Evolutionary conservation across 768 basidiomycete species (phyloP), one percentile per base, ranked within the genome.

Genomic region (Russula sp.): DNA sequence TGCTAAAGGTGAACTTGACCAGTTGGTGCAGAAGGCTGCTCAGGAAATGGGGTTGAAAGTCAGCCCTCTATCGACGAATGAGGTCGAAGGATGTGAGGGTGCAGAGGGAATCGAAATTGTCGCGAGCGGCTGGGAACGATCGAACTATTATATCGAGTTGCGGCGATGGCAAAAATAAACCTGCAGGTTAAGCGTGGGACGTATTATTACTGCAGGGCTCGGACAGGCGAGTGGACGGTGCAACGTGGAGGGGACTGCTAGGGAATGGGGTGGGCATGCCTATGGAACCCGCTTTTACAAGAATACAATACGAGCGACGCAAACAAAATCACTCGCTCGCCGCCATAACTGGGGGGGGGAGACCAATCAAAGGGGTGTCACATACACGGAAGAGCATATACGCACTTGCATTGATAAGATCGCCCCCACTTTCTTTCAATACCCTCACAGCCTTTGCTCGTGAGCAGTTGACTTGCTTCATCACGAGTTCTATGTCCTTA

Each of bases 381-480:
- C 2, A 44, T 14, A 62, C 39, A 52, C 40, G 8, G 57, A 39
- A 14, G 57, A 34, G 61, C 53, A 61, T 50, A 55, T 22, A 90
- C 94, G 75, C 73, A 96, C 94, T 96, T 64, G 94, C 95, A 76
- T 94, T 95, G 80, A 97, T 95, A 74, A 98, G 74, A 77, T 98
- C 95, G 44, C 94, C 94, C 56, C 89, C 88, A 68, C 86, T 91
- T 70, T 94, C 92, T 78, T 91, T 94, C 74, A 98, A 77, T 66
- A 84, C 94, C 62, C 86, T 84, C 48, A 94, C 89, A 44, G 96
- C 97, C 75, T 95, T 97, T 47, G 91, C 91, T 66, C 94, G 86
- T 54, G 91, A 85, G 76, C 93, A 96, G 72, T 82, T 86, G 67
- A 94, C 92, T 79, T 94, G 84, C 75, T 85, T 82, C 81, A 98